Percentiles rank a stretch among this genome's conserved stretches.
These are phyloP conservation scores for Rhodosporidiobolus sp. DNA, from an alignment of 768 basidiomycete species.

Conservation along the genomic window DNA sequence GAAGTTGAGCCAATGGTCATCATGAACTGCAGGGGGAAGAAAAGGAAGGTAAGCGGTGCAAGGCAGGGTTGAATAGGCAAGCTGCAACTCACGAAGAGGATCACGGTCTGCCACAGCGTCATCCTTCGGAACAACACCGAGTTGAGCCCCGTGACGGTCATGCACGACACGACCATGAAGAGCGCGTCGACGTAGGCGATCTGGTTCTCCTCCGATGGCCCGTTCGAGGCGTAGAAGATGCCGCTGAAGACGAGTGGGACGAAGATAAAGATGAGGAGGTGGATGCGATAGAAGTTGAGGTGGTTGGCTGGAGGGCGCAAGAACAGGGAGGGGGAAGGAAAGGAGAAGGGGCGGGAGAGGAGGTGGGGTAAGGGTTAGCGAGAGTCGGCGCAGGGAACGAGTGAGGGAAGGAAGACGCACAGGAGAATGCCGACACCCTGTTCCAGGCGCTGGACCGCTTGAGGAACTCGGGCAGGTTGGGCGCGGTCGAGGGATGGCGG, in stretches of 20 bases:
- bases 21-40: neutral
- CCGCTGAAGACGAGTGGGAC: slow-evolving; percentile 73
- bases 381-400: neutral
- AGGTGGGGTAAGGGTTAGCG: neutral
- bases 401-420: neutral
- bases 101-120: slow-evolving; percentile 48
- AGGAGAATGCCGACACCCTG: slow-evolving; percentile 61
- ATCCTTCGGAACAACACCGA: slow-evolving; percentile 43
- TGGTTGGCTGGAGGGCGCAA: slow-evolving; percentile 3
- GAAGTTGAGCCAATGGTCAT: slow-evolving; percentile 54
- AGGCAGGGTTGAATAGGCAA: neutral
- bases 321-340: neutral
- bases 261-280: slow-evolving; percentile 53
- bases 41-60: neutral
- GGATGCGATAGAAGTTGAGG: slow-evolving; percentile 66
- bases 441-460: slow-evolving; percentile 6
- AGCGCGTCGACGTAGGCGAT: slow-evolving; percentile 73
- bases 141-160: slow-evolving; percentile 61
- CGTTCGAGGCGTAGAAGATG: slow-evolving; percentile 81
- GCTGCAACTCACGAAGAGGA: slow-evolving; percentile 54
- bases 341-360: neutral
- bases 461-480: slow-evolving; percentile 13
- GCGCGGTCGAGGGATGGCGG: slow-evolving; percentile 32
- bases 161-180: slow-evolving; percentile 71
- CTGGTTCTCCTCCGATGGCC: slow-evolving; percentile 54